Base-by-base conservation (phyloP, 225 moss, liverwort and hornwort genomes). In the Polytrichum formosum region DNA sequence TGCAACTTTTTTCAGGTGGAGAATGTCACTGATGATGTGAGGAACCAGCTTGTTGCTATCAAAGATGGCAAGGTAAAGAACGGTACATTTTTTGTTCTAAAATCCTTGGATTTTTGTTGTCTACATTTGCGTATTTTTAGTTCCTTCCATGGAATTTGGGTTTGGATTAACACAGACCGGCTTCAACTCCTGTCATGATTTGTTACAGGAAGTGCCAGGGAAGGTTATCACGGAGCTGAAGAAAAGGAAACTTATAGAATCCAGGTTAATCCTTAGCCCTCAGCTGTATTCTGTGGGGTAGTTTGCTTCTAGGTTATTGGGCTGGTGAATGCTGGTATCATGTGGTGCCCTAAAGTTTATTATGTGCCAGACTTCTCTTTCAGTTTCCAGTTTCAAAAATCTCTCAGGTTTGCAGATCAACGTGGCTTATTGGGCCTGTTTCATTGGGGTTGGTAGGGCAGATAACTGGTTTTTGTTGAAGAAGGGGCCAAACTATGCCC, bases 401-500 rank as follows among this genome's bases (percentile, higher is more conserved):
- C 13, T 13, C 46, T 13, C 13, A 46, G 13, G 46, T 46, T 13
- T 58, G 21, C 22, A 58, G 8, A 21, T 20, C 22, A 58, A 63
- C 1, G 35, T 65, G 35, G 18, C 35, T 37, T 26, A 31, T 56
- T 20, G 37, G 63, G 67, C 23, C 8, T 26, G 63, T 54, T 46
- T 53, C 21, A 63, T 22, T 1, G 66, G 78, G 76, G 59, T 22
- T 53, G n/a, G 63, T 71, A 90, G 81, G 74, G 72, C 71, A 19
- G 80, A 78, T 56, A 81, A 73, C 5, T 87, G 83, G 77, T 90
- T 74, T 77, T 82, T 66, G 5, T 60, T 83, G 35, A 77, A 64
- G 56, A 92, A 86, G 64, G 90, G 91, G 8, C 83, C 86, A 28
- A 90, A 91, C 46, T 98, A 91, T 77, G 88, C 92, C 46, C 83